phyloP scores from a whole-genome alignment of 1,139 yeast genomes.

The Geotrichum bryndzae region DNA sequence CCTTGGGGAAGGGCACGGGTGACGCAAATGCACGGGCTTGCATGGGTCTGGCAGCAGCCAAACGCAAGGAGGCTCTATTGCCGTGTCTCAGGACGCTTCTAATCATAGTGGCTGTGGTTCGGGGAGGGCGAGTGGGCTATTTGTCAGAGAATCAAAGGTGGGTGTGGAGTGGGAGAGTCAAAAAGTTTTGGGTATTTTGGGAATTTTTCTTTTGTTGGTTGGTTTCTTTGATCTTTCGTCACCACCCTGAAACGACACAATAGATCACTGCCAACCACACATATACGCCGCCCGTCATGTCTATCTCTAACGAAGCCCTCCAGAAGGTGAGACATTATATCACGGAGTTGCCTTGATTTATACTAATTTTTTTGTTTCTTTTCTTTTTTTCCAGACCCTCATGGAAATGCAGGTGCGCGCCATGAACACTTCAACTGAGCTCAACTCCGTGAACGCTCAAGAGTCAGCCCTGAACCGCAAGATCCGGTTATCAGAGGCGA shows the following conservation, averaged over 20 bases:
- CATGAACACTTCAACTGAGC: constrained; percentile 44
- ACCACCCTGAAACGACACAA: neutral
- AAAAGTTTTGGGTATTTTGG: neutral
- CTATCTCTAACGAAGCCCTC: constrained; percentile 48
- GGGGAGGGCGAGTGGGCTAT: neutral
- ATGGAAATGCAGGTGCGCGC: constrained; percentile 62
- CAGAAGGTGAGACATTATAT: constrained; percentile 35
- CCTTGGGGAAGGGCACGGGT: neutral
- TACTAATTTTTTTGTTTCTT: constrained; percentile 10
- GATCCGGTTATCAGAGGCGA: constrained; percentile 50
- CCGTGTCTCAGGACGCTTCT: neutral
- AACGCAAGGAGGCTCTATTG: neutral
- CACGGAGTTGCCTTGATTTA: constrained; percentile 19
- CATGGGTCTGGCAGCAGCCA: neutral
- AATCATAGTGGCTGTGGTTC: neutral
- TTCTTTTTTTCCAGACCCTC: constrained; percentile 25
- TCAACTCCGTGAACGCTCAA: constrained; percentile 57
- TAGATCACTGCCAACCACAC: constrained; percentile 1
- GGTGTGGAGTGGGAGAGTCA: neutral
- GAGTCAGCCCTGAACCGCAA: constrained; percentile 53
- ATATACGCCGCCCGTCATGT: constrained; percentile 27
- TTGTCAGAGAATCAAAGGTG: neutral
- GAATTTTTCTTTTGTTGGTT: neutral
- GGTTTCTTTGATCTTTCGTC: neutral
- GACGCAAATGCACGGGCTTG: neutral